Conservation (phyloP, 1,284 basidiomycete species). For the Uromyces viciae-fabae region DNA sequence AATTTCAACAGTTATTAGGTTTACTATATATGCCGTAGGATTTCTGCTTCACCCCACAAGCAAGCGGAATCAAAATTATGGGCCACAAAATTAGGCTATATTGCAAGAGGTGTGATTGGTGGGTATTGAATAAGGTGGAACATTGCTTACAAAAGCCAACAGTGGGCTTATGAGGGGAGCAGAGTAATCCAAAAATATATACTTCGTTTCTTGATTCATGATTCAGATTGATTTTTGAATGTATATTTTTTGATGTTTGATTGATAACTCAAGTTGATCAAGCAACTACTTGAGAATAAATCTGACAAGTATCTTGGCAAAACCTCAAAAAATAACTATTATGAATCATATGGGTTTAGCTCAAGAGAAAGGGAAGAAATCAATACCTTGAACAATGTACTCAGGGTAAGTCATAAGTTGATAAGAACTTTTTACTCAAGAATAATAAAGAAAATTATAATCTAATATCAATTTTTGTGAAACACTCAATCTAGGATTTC, state of each 20-base stretch:
- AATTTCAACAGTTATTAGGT: too few species aligned
- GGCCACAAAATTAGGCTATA: not conserved
- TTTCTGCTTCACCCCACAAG: not conserved
- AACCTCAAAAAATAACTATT: not conserved
- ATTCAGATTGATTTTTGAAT: not conserved
- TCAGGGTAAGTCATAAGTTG: not conserved
- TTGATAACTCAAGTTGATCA: not conserved
- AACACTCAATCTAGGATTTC: not conserved
- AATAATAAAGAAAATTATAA: not conserved
- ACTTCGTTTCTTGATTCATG: too few species aligned
- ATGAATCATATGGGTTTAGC: not conserved
- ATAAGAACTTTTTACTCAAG: not conserved
- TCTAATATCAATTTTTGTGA: too few species aligned
- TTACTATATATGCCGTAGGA: not conserved
- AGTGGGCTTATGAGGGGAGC: not conserved
- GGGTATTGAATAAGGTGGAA: conserved; percentile 6
- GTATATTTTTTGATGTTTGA: not conserved
- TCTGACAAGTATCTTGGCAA: not conserved
- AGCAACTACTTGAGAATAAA: not conserved
- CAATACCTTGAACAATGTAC: not conserved
- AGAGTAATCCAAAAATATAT: too few species aligned
- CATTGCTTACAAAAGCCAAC: not conserved
- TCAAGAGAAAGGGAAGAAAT: conserved; percentile 2
- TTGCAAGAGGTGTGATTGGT: not conserved
- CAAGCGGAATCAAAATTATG: not conserved